Evolutionary conservation across 2,329 filamentous ascomycete genomes (phyloP).

Genomic region (Penicillium italicum): DNA sequence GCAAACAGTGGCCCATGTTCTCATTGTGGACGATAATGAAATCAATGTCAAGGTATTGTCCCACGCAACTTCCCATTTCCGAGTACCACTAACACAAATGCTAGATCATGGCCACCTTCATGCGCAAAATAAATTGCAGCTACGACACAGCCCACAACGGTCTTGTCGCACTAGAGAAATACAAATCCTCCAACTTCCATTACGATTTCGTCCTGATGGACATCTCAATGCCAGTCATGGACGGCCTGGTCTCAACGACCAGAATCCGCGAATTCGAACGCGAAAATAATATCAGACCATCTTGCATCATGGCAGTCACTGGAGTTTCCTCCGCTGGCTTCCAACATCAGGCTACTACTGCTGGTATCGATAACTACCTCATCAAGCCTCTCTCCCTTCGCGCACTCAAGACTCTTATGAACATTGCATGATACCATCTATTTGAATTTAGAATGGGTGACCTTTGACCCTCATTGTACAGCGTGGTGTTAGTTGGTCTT

Average conservation of each 20-base stretch:
- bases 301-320: conserved; percentile 33
- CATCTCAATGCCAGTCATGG: conserved; percentile 45
- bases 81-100: background rate
- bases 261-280: conserved; percentile 41
- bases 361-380: conserved; percentile 34
- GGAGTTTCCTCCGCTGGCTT: conserved; percentile 32
- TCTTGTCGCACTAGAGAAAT: conserved; percentile 38
- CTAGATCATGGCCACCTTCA: conserved; percentile 38
- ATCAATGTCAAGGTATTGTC: conserved; percentile 37
- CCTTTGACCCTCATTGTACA: background rate
- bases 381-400: conserved; percentile 34
- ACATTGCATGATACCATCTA: conserved; percentile 4
- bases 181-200: conserved; percentile 22
- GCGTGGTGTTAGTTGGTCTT: background rate
- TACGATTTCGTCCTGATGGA: conserved; percentile 42
- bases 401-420: conserved; percentile 30
- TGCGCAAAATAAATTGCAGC: conserved; percentile 37
- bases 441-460: background rate
- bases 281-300: conserved; percentile 17
- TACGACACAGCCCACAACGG: conserved; percentile 41
- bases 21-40: conserved; percentile 44
- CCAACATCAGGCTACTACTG: conserved; percentile 30
- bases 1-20: conserved; percentile 20
- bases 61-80: too few species aligned
- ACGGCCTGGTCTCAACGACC: conserved; percentile 43